Evolutionary conservation across 495 filamentous ascomycete genomes (phyloP).

Genomic region (Aspergillus taichungensis): DNA sequence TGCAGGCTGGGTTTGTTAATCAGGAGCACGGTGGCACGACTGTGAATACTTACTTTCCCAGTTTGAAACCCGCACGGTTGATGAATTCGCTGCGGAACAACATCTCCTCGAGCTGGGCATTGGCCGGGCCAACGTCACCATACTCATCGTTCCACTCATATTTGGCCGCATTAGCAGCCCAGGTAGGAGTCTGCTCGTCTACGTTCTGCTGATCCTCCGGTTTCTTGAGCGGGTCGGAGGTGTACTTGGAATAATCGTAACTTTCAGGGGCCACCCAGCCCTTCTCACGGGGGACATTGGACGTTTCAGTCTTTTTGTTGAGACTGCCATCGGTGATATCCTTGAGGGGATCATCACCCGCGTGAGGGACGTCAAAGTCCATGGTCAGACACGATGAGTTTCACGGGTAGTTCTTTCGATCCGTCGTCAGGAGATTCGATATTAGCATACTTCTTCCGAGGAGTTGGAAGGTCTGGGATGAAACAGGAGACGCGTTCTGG

Average conservation of each 20-base stretch:
- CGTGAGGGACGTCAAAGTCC: conserved; percentile 15
- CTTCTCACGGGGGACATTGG: conserved; percentile 22
- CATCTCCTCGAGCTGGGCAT: conserved; percentile 56
- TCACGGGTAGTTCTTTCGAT: too few relatives aligned
- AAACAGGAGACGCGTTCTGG: too few relatives aligned
- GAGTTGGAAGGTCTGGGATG: too few relatives aligned
- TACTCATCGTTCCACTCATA: conserved; percentile 84
- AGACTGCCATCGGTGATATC: conserved; percentile 27
- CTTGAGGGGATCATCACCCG: conserved; percentile 19
- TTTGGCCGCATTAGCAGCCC: conserved; percentile 49
- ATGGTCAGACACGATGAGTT: conserved; percentile 6
- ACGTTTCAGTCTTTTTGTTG: conserved; percentile 22
- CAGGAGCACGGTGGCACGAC: background rate
- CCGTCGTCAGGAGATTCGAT: too few relatives aligned
- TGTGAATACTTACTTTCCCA: conserved; percentile 27
- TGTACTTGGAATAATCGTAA: conserved; percentile 48
- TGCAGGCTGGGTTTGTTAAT: conserved; percentile 14
- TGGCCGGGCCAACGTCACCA: conserved; percentile 72
- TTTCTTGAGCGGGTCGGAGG: conserved; percentile 16
- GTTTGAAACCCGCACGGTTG: conserved; percentile 31
- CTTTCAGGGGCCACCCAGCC: conserved; percentile 46
- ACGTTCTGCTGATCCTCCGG: background rate
- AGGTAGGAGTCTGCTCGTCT: conserved; percentile 23
- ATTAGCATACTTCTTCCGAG: too few relatives aligned
- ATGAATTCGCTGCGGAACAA: conserved; percentile 55